Conservation (phyloP, 1,139 yeast genomes). For the Yamadazyma conglobata region DNA sequence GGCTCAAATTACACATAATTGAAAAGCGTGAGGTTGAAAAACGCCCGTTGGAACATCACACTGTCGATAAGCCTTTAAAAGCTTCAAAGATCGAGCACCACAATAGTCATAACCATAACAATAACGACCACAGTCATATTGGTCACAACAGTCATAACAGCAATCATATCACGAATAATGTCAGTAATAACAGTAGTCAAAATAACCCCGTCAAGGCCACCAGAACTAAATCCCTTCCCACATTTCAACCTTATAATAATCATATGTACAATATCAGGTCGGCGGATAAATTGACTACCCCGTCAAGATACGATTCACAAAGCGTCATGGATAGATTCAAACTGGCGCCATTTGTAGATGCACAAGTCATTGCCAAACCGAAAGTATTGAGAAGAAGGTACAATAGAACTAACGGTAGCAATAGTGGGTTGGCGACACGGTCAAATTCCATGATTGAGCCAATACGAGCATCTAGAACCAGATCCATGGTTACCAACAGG, state of each 20-base stretch:
- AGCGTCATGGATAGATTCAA: constrained; percentile 45
- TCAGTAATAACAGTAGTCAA: too few relatives aligned
- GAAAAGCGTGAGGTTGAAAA: constrained; percentile 16
- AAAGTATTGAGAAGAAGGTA: constrained; percentile 18
- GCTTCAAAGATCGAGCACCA: neutral
- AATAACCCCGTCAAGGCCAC: constrained; percentile 41
- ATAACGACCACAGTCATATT: too few relatives aligned
- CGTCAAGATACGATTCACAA: constrained; percentile 40
- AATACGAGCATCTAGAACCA: constrained; percentile 42
- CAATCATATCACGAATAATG: too few relatives aligned
- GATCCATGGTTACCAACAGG: constrained; percentile 35
- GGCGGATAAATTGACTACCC: constrained; percentile 39
- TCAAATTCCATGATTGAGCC: constrained; percentile 21
- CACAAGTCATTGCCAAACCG: constrained; percentile 37
- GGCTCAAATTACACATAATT: constrained; percentile 53
- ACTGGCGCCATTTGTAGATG: constrained; percentile 46
- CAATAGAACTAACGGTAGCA: constrained; percentile 6
- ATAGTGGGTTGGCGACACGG: constrained; percentile 5
- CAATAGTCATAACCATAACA: too few relatives aligned
- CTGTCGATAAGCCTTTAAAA: constrained; percentile 4
- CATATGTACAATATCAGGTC: constrained; percentile 41
- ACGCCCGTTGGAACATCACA: constrained; percentile 7
- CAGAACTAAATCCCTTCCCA: constrained; percentile 64
- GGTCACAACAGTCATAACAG: too few relatives aligned
- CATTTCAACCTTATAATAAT: constrained; percentile 44